phyloP scores from a whole-genome alignment of 2,329 filamentous ascomycete genomes.

The Stagonosporopsis vannaccii region DNA sequence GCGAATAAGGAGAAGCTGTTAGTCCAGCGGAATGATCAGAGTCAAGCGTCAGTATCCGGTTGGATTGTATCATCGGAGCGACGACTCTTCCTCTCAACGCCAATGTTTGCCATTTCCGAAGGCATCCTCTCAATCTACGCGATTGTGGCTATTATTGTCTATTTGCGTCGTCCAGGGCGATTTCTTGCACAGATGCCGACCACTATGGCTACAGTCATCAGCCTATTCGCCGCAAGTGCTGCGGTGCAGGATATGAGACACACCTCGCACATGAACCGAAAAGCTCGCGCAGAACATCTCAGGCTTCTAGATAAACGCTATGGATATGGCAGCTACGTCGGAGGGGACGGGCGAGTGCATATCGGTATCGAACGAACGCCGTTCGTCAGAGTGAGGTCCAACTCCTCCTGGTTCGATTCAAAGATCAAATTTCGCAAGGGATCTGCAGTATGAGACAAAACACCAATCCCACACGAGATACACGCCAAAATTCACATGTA shows the following conservation, averaged over 20 bases:
- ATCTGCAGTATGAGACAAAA: constrained; percentile 1
- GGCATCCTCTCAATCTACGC: constrained; percentile 55
- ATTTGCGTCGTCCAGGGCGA: constrained; percentile 50
- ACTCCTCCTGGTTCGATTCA: constrained; percentile 24
- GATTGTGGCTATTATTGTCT: constrained; percentile 54
- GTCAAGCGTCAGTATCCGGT: neutral
- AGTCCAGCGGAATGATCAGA: constrained; percentile 6
- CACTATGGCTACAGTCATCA: constrained; percentile 57
- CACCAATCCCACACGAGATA: neutral
- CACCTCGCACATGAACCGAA: constrained; percentile 22
- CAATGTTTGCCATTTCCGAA: constrained; percentile 57
- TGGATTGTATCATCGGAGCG: constrained; percentile 37
- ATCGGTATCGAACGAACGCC: constrained; percentile 61
- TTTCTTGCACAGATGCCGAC: constrained; percentile 62
- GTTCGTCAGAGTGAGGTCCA: constrained; percentile 36
- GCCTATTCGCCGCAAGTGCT: constrained; percentile 58
- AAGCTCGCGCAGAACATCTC: constrained; percentile 26
- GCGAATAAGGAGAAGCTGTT: constrained; percentile 54
- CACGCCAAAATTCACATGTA: no score
- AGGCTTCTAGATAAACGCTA: constrained; percentile 38
- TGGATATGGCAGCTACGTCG: constrained; percentile 61
- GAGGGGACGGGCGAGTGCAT: constrained; percentile 56
- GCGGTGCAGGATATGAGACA: constrained; percentile 48
- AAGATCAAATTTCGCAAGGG: constrained; percentile 14
- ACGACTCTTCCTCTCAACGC: constrained; percentile 58